Evolutionary conservation across 176 grass and related monocot species (phyloP).

Genomic region (Echinochloa phyllopogon): DNA sequence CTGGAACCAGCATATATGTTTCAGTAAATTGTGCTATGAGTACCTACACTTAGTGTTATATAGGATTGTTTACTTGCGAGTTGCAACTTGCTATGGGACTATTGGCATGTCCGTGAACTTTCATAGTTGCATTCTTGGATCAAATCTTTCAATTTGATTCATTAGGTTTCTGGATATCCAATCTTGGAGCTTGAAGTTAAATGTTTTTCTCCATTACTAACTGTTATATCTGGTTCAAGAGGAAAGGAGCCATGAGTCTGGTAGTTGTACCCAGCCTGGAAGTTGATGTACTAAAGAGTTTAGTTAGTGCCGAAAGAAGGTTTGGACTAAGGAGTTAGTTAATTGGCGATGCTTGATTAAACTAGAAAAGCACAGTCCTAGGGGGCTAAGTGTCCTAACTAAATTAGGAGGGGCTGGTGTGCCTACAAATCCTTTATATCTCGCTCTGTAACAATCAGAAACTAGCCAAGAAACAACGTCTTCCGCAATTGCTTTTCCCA

Average conservation of each 20-base stretch:
- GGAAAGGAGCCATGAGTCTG: neutral
- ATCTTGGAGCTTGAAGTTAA: conserved; percentile 20
- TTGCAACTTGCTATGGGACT: conserved; percentile 22
- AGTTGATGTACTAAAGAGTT: neutral
- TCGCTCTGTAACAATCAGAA: neutral
- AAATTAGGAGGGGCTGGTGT: neutral
- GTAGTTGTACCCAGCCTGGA: neutral
- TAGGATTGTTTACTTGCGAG: neutral
- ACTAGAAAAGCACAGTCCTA: neutral
- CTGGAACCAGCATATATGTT: neutral
- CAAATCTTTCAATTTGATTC: neutral
- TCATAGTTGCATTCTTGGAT: neutral
- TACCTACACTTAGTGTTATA: neutral
- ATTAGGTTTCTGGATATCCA: conserved; percentile 6
- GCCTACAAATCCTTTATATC: conserved; percentile 5
- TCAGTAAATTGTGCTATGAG: neutral
- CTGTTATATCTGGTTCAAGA: neutral
- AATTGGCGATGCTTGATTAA: neutral
- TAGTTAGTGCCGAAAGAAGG: neutral
- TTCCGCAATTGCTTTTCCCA: neutral
- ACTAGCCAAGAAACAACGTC: neutral
- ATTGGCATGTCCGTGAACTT: conserved; percentile 22
- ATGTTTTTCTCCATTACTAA: neutral
- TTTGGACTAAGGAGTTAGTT: neutral
- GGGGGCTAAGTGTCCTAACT: neutral